phyloP scores from a whole-genome alignment of 225 moss, liverwort and hornwort species.

The Anthoceros angustus region DNA sequence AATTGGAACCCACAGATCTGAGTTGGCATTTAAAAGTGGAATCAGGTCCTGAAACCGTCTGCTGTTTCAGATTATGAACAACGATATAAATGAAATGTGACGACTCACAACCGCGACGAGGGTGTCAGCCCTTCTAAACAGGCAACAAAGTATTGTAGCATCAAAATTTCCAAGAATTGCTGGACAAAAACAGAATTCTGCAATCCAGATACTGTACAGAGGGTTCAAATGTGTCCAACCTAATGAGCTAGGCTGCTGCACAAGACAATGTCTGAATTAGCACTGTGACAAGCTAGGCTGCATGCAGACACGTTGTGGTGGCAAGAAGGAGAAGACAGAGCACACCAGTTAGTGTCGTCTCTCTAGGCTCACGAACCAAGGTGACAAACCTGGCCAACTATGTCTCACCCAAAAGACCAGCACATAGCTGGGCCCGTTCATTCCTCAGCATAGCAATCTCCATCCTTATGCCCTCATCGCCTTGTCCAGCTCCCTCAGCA shows the following conservation, averaged over 20 bases:
- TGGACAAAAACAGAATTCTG: neutral
- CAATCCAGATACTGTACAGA: neutral
- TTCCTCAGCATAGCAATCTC: slow-evolving; percentile 98
- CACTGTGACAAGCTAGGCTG: neutral
- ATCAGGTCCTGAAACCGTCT: no score
- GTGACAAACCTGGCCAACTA: slow-evolving; percentile 6
- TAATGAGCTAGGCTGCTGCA: slow-evolving; percentile 4
- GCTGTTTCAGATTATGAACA: no score
- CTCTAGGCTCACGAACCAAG: neutral
- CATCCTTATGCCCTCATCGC: slow-evolving; percentile 98
- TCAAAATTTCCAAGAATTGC: neutral
- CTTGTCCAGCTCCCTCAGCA: slow-evolving; percentile 95
- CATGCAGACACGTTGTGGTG: neutral
- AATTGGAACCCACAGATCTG: no score
- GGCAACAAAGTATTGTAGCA: neutral
- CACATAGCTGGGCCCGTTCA: slow-evolving; percentile 96
- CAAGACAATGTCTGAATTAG: neutral
- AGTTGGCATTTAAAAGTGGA: no score
- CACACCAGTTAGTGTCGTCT: neutral
- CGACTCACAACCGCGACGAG: no score
- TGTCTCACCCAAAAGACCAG: slow-evolving; percentile 92
- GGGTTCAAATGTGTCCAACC: neutral
- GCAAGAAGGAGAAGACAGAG: neutral
- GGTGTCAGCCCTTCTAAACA: no score
- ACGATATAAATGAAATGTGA: no score